Base-by-base conservation (phyloP, 306 rosid species). In the Vachellia collinsii region DNA sequence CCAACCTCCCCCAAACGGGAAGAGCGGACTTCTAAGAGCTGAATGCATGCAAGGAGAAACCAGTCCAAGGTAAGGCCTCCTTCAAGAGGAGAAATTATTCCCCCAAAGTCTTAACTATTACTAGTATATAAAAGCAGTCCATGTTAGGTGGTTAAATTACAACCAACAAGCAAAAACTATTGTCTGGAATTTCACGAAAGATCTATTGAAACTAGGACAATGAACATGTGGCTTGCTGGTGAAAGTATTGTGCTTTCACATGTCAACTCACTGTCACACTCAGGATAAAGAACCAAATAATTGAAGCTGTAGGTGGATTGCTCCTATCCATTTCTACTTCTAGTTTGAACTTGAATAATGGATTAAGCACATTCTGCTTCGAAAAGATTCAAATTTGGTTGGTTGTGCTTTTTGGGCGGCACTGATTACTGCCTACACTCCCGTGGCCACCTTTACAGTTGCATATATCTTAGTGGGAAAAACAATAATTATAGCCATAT, bases 1-100 rank as follows among this genome's bases (percentile, higher is more conserved):
- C 81, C 86, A 78, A 70, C 90, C 93, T 66, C 85, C 90, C 7
- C 75, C 81, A 39, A 54, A 71, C 51, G 93, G 87, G 8, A 82
- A 83, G 74, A 86, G 87, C 72, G 93, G 89, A 80, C 91, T 89
- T 25, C 86, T 87, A 66, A 81, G 83, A 83, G 95, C 90, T 77
- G 91, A 91, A 48, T 73, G 56, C 81, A 11, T 71, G 82, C 86
- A 72, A 74, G 90, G 86, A 74, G 90, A 80, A 74, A 34, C 58
- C 79, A 80, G 72, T 39, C 77, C 88, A 47, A 80, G 81, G 88
- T 86, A 82, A 61, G 75, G 14, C 70, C 29, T 39, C 7, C 6
- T 51, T 72, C n/a, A 12, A 48, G 65, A 38, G 54, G 46, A 23
- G 8, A 79, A 62, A 23, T 71, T 70, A 61, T 4, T 19, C 38